Conservation (phyloP, 140 eudicot genomes). For the Oenanthe javanica region DNA sequence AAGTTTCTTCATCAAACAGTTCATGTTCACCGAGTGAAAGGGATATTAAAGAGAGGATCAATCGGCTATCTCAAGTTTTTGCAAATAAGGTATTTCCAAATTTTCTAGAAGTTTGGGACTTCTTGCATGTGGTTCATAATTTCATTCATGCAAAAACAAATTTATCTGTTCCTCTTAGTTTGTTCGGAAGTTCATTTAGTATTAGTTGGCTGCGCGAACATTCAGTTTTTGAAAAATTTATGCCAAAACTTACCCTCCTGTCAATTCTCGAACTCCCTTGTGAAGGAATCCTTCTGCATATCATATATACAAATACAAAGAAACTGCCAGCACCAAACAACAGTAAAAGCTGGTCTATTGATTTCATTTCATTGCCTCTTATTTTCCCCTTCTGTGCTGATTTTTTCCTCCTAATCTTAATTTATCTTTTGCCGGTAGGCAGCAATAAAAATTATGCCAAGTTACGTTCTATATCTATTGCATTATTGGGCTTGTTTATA, state of each 20-base stretch:
- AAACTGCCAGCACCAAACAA: not conserved
- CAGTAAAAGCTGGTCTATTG: not conserved
- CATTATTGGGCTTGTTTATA: not conserved
- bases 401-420: not conserved
- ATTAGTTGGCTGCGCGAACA: not conserved
- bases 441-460: not conserved
- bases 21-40: slow-evolving; percentile 49
- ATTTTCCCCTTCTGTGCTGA: not conserved
- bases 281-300: not conserved
- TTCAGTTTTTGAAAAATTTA: not conserved
- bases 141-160: too few relatives aligned
- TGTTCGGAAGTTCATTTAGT: not conserved
- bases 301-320: not conserved
- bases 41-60: slow-evolving; percentile 64
- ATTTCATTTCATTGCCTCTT: not conserved
- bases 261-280: not conserved
- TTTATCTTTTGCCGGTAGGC: not conserved
- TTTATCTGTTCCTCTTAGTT: not conserved
- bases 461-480: not conserved
- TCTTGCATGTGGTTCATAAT: too few relatives aligned
- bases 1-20: slow-evolving; percentile 21
- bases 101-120: not conserved
- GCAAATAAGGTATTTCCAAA: slow-evolving; percentile 48
- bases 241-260: not conserved
- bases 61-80: slow-evolving; percentile 49